Evolutionary conservation across 192 early-diverging fungal species (phyloP).

Genomic region (Linnemannia schmuckeri): DNA sequence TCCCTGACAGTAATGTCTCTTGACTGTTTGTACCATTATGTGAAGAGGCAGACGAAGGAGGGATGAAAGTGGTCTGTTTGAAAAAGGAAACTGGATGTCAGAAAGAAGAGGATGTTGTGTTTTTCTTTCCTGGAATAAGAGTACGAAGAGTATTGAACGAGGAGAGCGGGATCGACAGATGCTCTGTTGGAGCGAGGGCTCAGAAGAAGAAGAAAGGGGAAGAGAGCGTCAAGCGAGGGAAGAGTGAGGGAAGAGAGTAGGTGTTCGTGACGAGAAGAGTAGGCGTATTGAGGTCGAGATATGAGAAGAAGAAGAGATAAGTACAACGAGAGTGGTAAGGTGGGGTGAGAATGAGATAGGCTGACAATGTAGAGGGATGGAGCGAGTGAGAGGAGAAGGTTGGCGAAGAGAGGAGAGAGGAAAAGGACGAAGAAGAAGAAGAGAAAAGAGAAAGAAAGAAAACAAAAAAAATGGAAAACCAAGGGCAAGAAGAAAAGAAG

Average conservation of each 20-base stretch:
- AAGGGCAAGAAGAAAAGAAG: background rate
- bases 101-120: background rate
- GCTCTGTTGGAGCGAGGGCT: background rate
- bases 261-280: background rate
- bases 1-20: background rate
- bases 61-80: background rate
- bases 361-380: background rate
- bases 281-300: background rate
- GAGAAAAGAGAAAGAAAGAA: conserved; percentile 3
- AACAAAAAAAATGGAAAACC: background rate
- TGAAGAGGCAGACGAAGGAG: background rate
- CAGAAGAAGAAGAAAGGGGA: background rate
- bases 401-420: background rate
- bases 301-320: background rate
- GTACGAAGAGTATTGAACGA: background rate
- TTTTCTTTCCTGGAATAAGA: background rate
- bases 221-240: background rate
- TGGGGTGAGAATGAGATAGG: background rate
- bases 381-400: background rate
- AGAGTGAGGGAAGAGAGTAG: background rate
- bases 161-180: background rate
- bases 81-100: background rate
- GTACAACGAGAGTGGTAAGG: background rate
- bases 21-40: conserved; percentile 10
- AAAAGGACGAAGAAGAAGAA: background rate